Percentiles rank a stretch among this genome's conserved stretches.
phyloP scores from a whole-genome alignment of 192 early-diverging fungal species.

The Podila clonocystis region DNA sequence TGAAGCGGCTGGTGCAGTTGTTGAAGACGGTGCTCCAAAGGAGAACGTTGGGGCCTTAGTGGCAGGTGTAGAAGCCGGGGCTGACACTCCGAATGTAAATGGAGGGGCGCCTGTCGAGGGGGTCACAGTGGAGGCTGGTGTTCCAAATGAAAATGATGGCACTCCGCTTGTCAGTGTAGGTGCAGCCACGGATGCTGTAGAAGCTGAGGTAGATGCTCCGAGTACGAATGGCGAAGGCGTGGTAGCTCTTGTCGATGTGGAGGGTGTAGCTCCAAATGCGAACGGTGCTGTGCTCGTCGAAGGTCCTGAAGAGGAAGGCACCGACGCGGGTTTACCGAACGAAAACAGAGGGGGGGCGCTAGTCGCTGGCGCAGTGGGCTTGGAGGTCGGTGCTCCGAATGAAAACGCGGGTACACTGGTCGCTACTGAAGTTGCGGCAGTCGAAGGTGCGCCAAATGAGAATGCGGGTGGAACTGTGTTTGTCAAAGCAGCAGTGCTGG shows the following conservation, averaged over 20 bases:
- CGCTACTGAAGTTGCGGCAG: neutral
- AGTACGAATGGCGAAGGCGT: neutral
- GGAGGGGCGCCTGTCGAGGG: neutral
- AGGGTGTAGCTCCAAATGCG: neutral
- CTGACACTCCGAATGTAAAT: neutral
- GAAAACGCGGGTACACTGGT: neutral
- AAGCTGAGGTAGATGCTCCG: neutral
- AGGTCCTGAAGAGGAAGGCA: too few relatives aligned
- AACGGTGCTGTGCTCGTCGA: neutral
- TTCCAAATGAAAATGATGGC: neutral
- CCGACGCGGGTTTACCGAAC: neutral
- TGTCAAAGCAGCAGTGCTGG: too few relatives aligned
- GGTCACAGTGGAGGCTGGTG: neutral
- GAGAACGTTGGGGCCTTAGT: neutral
- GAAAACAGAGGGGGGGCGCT: neutral
- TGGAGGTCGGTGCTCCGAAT: neutral
- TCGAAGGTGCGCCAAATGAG: neutral
- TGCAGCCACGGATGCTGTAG: neutral
- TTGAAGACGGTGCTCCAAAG: slow-evolving; percentile 5
- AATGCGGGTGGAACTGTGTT: neutral
- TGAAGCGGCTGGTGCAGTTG: neutral
- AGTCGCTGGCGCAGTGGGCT: neutral
- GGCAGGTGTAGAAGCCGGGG: neutral
- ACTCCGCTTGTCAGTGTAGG: neutral
- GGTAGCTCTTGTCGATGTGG: neutral